Conservation (phyloP, 2,329 filamentous ascomycete genomes). For the Anthostomella pinea region DNA sequence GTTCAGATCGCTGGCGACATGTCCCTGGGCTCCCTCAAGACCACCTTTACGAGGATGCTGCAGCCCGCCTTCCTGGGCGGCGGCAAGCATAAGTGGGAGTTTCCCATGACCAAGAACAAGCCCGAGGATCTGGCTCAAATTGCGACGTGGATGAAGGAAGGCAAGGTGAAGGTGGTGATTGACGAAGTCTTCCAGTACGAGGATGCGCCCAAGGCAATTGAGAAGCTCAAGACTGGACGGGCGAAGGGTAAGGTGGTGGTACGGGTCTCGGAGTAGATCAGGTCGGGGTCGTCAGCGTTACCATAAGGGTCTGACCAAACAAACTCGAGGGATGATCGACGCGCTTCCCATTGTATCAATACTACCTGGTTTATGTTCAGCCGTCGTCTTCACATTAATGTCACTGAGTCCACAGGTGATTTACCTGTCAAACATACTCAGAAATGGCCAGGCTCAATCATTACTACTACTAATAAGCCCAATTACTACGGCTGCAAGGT, state of each 20-base stretch:
- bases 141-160: conserved; percentile 54
- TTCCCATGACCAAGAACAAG: conserved; percentile 36
- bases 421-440: too few species aligned
- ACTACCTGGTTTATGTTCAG: too few species aligned
- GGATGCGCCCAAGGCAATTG: conserved; percentile 55
- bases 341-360: too few species aligned
- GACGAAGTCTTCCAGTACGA: conserved; percentile 55
- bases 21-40: conserved; percentile 15
- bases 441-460: too few species aligned
- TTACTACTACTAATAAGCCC: too few species aligned
- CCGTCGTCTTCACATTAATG: too few species aligned
- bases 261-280: conserved; percentile 15
- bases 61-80: conserved; percentile 36
- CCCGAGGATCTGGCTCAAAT: conserved; percentile 47
- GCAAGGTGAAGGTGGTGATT: conserved; percentile 54
- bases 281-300: too few species aligned
- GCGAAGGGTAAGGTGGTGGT: conserved; percentile 59
- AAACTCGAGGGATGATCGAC: too few species aligned
- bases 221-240: conserved; percentile 53
- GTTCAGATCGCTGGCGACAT: conserved; percentile 47
- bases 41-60: conserved; percentile 23
- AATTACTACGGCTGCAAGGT: too few species aligned
- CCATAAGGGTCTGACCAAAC: too few species aligned
- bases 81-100: conserved; percentile 39
- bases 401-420: too few species aligned